These are phyloP conservation scores for Geotrichum restrictum DNA, from an alignment of 1,139 yeast genomes.

Conservation along the genomic window DNA sequence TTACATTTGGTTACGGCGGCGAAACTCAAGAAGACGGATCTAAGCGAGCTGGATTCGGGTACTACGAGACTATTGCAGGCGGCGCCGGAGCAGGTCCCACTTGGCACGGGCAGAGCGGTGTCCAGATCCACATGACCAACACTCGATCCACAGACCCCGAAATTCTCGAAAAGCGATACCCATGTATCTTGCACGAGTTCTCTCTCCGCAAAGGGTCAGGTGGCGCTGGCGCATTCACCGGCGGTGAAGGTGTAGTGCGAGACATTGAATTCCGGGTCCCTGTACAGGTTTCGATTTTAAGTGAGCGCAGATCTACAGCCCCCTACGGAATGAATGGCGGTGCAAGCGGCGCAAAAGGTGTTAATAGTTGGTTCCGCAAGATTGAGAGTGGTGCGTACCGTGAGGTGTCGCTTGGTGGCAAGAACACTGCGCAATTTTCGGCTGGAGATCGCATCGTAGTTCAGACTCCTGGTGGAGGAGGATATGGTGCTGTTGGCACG, in stretches of 20 bases:
- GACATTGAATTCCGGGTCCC: slow-evolving; percentile 57
- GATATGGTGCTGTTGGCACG: slow-evolving; percentile 32
- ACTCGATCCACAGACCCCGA: slow-evolving; percentile 70
- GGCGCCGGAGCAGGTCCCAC: slow-evolving; percentile 67
- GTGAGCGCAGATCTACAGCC: slow-evolving; percentile 56
- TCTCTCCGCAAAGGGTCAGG: slow-evolving; percentile 54
- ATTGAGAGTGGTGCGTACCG: slow-evolving; percentile 28
- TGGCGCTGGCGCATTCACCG: slow-evolving; percentile 51
- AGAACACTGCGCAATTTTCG: slow-evolving; percentile 49
- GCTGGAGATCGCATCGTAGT: slow-evolving; percentile 56
- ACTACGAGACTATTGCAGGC: slow-evolving; percentile 70
- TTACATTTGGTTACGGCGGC: slow-evolving; percentile 59
- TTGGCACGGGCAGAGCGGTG: slow-evolving; percentile 62
- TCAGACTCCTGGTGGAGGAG: slow-evolving; percentile 50
- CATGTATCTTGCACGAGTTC: slow-evolving; percentile 56
- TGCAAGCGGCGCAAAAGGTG: slow-evolving; percentile 54
- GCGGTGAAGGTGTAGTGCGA: slow-evolving; percentile 63
- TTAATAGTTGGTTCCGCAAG: slow-evolving; percentile 50
- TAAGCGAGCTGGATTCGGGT: slow-evolving; percentile 55
- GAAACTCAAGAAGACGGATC: slow-evolving; percentile 33
- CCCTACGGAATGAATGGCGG: slow-evolving; percentile 66
- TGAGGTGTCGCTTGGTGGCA: slow-evolving; percentile 52
- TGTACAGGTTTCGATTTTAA: slow-evolving; percentile 55
- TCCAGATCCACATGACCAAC: slow-evolving; percentile 69
- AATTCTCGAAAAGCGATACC: slow-evolving; percentile 62